A percentile compares a stretch with the other conserved stretches of the same genome.
phyloP scores from a whole-genome alignment of 371 early-diverging fungal genomes.

The Actinomucor elegans region DNA sequence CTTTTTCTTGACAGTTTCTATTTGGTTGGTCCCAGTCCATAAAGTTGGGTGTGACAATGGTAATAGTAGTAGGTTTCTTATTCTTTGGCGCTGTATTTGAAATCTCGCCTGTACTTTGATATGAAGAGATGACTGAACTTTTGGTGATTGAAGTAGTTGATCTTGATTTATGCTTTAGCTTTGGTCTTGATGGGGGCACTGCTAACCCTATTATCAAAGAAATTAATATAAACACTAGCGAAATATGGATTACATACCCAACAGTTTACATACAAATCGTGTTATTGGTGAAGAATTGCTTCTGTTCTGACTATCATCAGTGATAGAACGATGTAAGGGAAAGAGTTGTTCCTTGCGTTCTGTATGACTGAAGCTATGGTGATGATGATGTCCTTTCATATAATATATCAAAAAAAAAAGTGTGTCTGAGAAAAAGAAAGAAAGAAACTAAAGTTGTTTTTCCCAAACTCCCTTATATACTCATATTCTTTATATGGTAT shows the following conservation, averaged over 20 bases:
- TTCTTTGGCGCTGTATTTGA: not conserved
- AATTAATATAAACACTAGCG: not conserved
- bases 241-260: slow-evolving; percentile 13
- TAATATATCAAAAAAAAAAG: not conserved
- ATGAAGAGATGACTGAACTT: slow-evolving; percentile 29
- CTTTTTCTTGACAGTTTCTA: not conserved
- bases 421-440: not conserved
- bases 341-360: slow-evolving; percentile 8
- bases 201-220: slow-evolving; percentile 4
- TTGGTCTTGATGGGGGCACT: slow-evolving; percentile 7
- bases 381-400: slow-evolving; percentile 7
- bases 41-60: slow-evolving; percentile 11
- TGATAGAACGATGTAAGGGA: slow-evolving; percentile 26
- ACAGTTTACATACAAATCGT: slow-evolving; percentile 22
- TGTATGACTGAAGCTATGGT: not conserved
- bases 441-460: not conserved
- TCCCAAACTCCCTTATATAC: slow-evolving; percentile 3
- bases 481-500: slow-evolving; percentile 3
- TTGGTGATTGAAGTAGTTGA: slow-evolving; percentile 32
- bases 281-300: slow-evolving; percentile 23
- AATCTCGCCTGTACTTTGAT: not conserved
- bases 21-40: slow-evolving; percentile 11
- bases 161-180: slow-evolving; percentile 21
- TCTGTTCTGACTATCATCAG: slow-evolving; percentile 13
- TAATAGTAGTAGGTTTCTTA: slow-evolving; percentile 15